Evolutionary conservation across 2,329 filamentous ascomycete species (phyloP).

Genomic region (Aspergillus eucalypticola): DNA sequence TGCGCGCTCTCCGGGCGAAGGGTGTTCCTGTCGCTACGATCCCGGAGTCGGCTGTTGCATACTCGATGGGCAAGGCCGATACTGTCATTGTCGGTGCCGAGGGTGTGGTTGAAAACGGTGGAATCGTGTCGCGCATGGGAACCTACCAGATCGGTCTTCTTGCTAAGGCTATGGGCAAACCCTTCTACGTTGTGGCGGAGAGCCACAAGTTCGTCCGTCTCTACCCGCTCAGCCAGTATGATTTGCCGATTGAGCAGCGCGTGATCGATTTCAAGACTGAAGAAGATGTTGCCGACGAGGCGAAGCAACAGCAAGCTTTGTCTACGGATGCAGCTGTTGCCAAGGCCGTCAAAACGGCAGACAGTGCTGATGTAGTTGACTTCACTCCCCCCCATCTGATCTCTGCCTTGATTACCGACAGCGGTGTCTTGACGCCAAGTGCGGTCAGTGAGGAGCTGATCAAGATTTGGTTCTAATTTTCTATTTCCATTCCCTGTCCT

Average conservation of each 20-base stretch:
- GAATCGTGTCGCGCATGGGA: conserved; percentile 85
- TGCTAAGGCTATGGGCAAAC: conserved; percentile 70
- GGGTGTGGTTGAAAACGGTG: conserved; percentile 90
- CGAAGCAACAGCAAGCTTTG: conserved; percentile 44
- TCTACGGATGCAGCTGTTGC: conserved; percentile 20
- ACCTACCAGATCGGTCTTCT: conserved; percentile 83
- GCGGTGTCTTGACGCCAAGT: conserved; percentile 63
- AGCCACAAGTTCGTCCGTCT: conserved; percentile 95
- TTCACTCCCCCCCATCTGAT: conserved; percentile 62
- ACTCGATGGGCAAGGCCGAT: conserved; percentile 74
- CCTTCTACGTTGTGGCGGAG: conserved; percentile 89
- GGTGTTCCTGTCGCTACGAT: conserved; percentile 84
- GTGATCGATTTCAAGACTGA: conserved; percentile 71
- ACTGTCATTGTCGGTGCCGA: conserved; percentile 69
- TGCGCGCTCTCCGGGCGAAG: conserved; percentile 67
- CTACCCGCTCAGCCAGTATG: conserved; percentile 78
- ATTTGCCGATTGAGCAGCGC: conserved; percentile 76
- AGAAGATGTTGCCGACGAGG: conserved; percentile 48
- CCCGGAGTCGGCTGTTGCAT: conserved; percentile 72
- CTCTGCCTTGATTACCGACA: conserved; percentile 65
- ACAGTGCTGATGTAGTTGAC: conserved; percentile 45
- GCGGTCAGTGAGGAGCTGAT: conserved; percentile 68
- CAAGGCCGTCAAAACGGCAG: conserved; percentile 22
- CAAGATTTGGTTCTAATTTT: conserved; percentile 51
- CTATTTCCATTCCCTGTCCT: not conserved